A percentile compares a stretch with the other conserved stretches of the same genome.
Conservation (phyloP, 371 early-diverging fungal species). For the Zopfochytrium polystomum region DNA sequence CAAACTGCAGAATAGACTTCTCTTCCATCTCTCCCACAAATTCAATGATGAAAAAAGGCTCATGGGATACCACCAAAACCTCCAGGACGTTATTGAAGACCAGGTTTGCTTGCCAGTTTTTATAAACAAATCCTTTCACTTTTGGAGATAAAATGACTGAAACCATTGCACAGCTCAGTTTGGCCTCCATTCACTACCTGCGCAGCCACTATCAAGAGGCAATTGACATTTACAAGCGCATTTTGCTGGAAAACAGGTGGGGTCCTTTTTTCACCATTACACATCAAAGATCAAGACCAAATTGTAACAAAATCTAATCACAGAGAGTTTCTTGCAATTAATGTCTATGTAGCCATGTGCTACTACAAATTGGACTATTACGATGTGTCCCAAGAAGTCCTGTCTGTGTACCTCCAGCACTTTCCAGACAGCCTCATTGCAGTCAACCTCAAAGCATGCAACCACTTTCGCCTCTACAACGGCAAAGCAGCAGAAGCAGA, state of each 20-base stretch:
- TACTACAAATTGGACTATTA: constrained; percentile 61
- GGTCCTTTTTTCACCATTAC: background rate
- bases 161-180: constrained; percentile 38
- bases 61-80: constrained; percentile 54
- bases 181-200: constrained; percentile 60
- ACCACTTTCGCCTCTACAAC: constrained; percentile 55
- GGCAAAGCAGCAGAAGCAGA: constrained; percentile 56
- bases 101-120: constrained; percentile 33
- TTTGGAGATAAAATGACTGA: background rate
- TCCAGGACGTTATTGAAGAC: constrained; percentile 59
- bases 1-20: constrained; percentile 55
- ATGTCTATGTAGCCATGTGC: constrained; percentile 60
- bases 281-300: too few species aligned
- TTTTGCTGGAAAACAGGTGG: constrained; percentile 51
- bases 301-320: too few species aligned
- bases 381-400: constrained; percentile 58
- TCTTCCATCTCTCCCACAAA: constrained; percentile 58
- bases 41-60: constrained; percentile 57
- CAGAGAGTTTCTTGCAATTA: constrained; percentile 53
- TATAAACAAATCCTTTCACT: constrained; percentile 5
- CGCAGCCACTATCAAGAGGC: constrained; percentile 62
- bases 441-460: constrained; percentile 56
- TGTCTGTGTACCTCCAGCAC: constrained; percentile 50
- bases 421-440: constrained; percentile 52
- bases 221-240: constrained; percentile 57